Evolutionary conservation across 2,329 filamentous ascomycete species (phyloP).

Genomic region (Xylariaceae sp.): DNA sequence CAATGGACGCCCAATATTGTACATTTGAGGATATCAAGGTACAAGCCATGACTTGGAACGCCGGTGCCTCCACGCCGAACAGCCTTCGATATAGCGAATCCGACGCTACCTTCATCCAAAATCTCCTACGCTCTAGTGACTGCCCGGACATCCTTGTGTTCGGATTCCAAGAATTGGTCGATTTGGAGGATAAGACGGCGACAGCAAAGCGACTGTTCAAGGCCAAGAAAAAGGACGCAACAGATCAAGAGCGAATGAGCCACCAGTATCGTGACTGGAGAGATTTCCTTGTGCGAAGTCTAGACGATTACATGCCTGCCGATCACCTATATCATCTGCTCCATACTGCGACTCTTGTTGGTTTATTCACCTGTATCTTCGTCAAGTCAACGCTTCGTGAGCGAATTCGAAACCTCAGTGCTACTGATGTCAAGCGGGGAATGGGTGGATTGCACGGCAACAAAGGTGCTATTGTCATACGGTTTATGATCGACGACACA

Average conservation of each 20-base stretch:
- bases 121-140: slow-evolving; percentile 69
- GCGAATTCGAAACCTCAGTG: slow-evolving; percentile 71
- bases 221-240: slow-evolving; percentile 71
- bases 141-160: slow-evolving; percentile 89
- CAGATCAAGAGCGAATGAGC: slow-evolving; percentile 86
- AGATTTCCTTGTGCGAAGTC: slow-evolving; percentile 74
- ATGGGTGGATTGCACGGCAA: slow-evolving; percentile 96
- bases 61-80: slow-evolving; percentile 87
- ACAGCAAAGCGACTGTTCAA: slow-evolving; percentile 95
- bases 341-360: slow-evolving; percentile 85
- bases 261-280: slow-evolving; percentile 96
- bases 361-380: slow-evolving; percentile 93
- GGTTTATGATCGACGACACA: slow-evolving; percentile 90
- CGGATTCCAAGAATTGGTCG: slow-evolving; percentile 97
- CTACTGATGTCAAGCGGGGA: slow-evolving; percentile 85
- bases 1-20: slow-evolving; percentile 76
- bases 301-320: slow-evolving; percentile 77
- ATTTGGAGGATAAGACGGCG: slow-evolving; percentile 93
- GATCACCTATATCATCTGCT: slow-evolving; percentile 77
- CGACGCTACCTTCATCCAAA: slow-evolving; percentile 73
- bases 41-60: slow-evolving; percentile 91
- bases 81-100: slow-evolving; percentile 65
- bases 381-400: slow-evolving; percentile 74
- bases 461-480: slow-evolving; percentile 86
- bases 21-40: slow-evolving; percentile 76